phyloP scores from a whole-genome alignment of 2,329 filamentous ascomycete species.

The Clarireedia hainanense region DNA sequence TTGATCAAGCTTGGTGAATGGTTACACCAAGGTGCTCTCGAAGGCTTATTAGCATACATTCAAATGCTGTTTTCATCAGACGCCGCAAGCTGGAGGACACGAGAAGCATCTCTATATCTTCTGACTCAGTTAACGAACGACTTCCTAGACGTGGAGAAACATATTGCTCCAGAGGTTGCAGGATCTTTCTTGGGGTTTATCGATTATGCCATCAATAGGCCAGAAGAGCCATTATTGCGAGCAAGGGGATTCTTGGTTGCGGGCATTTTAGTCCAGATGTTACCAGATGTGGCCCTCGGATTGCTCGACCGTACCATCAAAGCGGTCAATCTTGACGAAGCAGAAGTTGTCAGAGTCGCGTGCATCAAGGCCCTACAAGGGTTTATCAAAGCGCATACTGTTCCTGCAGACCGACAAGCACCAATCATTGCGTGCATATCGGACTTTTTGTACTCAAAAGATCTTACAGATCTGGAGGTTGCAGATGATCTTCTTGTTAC shows the following conservation, averaged over 20 bases:
- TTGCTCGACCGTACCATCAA: slow-evolving; percentile 68
- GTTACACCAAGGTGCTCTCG: slow-evolving; percentile 67
- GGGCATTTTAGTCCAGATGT: slow-evolving; percentile 67
- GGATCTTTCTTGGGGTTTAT: slow-evolving; percentile 74
- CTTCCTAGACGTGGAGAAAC: slow-evolving; percentile 68
- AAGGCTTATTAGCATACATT: slow-evolving; percentile 71
- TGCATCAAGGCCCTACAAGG: slow-evolving; percentile 81
- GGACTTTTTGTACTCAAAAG: slow-evolving; percentile 70
- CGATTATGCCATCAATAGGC: slow-evolving; percentile 62
- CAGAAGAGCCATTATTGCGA: slow-evolving; percentile 67
- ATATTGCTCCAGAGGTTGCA: slow-evolving; percentile 60
- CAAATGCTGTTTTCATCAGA: slow-evolving; percentile 60
- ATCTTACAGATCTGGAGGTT: slow-evolving; percentile 75
- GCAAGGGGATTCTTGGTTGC: slow-evolving; percentile 83
- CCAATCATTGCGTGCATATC: slow-evolving; percentile 53
- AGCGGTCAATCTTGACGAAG: slow-evolving; percentile 65
- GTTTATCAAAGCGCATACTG: slow-evolving; percentile 45
- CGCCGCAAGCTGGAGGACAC: slow-evolving; percentile 48
- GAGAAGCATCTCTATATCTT: slow-evolving; percentile 77
- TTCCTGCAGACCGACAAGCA: slow-evolving; percentile 48
- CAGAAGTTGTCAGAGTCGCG: slow-evolving; percentile 85
- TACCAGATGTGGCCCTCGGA: slow-evolving; percentile 48
- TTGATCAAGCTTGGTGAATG: slow-evolving; percentile 90
- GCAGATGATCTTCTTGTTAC: slow-evolving; percentile 89
- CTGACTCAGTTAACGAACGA: slow-evolving; percentile 79